A percentile compares a stretch with the other conserved stretches of the same genome.
Evolutionary conservation across 2,329 filamentous ascomycete genomes (phyloP).

Genomic region (Magnaporthales sp.): DNA sequence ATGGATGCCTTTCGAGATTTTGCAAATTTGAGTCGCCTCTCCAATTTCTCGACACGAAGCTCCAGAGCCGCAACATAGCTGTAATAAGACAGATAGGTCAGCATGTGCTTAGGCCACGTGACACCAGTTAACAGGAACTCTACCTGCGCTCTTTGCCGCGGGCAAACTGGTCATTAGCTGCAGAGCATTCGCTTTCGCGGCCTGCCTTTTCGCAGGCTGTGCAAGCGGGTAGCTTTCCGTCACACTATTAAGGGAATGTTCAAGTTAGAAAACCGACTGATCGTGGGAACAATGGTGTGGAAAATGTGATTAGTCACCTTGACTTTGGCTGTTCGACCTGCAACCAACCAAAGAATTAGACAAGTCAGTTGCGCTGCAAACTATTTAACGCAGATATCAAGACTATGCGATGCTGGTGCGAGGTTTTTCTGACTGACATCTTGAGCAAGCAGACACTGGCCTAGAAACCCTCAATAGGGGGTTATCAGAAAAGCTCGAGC

Average conservation of each 20-base stretch:
- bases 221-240: conserved; percentile 91
- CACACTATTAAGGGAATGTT: conserved; percentile 49
- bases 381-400: background rate
- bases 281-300: background rate
- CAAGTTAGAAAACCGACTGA: background rate
- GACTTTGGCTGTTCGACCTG: conserved; percentile 80
- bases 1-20: conserved; percentile 64
- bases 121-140: conserved; percentile 10
- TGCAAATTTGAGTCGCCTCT: conserved; percentile 65
- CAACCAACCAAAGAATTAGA: conserved; percentile 1
- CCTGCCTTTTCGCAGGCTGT: conserved; percentile 92
- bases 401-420: background rate
- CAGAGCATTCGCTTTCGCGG: conserved; percentile 78
- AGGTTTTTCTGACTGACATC: conserved; percentile 41
- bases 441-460: conserved; percentile 70
- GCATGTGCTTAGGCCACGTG: background rate
- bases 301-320: conserved; percentile 44
- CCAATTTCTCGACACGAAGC: conserved; percentile 78
- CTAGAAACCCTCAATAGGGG: conserved; percentile 65
- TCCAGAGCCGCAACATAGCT: conserved; percentile 95
- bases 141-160: conserved; percentile 88
- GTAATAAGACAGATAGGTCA: background rate
- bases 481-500: conserved; percentile 34
- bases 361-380: background rate
- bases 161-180: conserved; percentile 92